phyloP scores from a whole-genome alignment of 306 rosid species.

The Alnus glutinosa region DNA sequence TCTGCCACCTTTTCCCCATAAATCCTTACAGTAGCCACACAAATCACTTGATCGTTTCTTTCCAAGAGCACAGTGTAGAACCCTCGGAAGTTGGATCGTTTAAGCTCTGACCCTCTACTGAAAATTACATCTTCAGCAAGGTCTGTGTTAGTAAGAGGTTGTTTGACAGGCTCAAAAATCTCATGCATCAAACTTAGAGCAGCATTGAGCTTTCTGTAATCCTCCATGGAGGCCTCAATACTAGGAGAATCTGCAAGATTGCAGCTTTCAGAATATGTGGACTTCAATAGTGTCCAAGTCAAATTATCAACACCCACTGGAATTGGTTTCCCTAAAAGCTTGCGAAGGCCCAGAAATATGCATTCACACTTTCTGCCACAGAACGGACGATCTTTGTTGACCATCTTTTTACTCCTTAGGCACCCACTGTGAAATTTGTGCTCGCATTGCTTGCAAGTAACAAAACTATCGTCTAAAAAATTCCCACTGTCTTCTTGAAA shows the following conservation, averaged over 20 bases:
- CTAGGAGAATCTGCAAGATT: not conserved
- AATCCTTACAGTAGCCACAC: no score
- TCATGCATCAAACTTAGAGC: conserved; percentile 54
- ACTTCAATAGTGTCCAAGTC: conserved; percentile 58
- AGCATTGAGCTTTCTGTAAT: conserved; percentile 37
- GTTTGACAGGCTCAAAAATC: conserved; percentile 48
- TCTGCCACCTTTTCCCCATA: no score
- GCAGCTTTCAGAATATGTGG: not conserved
- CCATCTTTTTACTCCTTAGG: conserved; percentile 5
- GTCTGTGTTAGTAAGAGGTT: conserved; percentile 33
- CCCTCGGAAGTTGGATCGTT: conserved; percentile 48
- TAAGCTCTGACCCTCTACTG: conserved; percentile 38
- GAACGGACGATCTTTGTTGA: conserved; percentile 33
- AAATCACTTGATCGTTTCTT: no score
- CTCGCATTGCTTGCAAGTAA: conserved; percentile 26
- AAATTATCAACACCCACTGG: conserved; percentile 37
- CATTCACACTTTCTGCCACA: conserved; percentile 50
- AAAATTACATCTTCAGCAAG: conserved; percentile 44
- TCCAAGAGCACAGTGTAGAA: conserved; percentile 43
- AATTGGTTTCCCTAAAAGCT: conserved; percentile 44
- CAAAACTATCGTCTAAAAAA: not conserved
- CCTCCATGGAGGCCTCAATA: conserved; percentile 7
- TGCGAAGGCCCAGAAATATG: conserved; percentile 34
- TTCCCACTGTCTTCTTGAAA: conserved; percentile 5
- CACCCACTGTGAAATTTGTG: conserved; percentile 49